Conservation (phyloP, 202 grass and related monocot genomes). For the Zizania palustris region DNA sequence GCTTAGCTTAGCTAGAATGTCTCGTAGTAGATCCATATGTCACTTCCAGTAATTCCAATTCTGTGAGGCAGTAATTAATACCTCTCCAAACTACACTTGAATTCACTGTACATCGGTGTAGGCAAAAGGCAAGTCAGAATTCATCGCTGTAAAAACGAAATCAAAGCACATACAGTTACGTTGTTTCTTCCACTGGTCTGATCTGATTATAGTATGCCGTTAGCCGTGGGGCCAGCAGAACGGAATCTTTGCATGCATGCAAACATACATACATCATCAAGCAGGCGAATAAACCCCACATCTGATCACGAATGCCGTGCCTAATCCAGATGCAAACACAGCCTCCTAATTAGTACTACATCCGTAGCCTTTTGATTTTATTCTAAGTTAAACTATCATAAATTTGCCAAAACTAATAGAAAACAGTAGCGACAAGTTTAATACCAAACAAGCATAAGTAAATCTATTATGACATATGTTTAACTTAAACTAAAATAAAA, state of each 20-base stretch:
- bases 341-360: conserved; percentile 31
- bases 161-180: conserved; percentile 35
- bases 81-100: background rate
- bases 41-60: background rate
- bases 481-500: too few relatives aligned
- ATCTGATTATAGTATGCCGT: conserved; percentile 34
- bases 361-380: too few relatives aligned
- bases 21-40: conserved; percentile 5
- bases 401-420: too few relatives aligned
- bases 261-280: conserved; percentile 26
- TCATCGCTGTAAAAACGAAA: conserved; percentile 11
- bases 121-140: background rate
- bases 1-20: background rate
- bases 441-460: too few relatives aligned
- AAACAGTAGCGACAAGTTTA: too few relatives aligned
- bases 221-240: conserved; percentile 21
- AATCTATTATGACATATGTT: too few relatives aligned
- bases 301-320: conserved; percentile 1
- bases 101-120: too few relatives aligned
- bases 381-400: too few relatives aligned
- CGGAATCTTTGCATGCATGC: conserved; percentile 49
- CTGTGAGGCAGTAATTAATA: background rate
- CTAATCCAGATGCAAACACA: conserved; percentile 49
- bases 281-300: conserved; percentile 32
- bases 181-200: background rate